Evolutionary conservation across 352 stramenopile genomes (phyloP), one percentile per base, ranked within the genome.

Genomic region (Phytophthora ramorum): DNA sequence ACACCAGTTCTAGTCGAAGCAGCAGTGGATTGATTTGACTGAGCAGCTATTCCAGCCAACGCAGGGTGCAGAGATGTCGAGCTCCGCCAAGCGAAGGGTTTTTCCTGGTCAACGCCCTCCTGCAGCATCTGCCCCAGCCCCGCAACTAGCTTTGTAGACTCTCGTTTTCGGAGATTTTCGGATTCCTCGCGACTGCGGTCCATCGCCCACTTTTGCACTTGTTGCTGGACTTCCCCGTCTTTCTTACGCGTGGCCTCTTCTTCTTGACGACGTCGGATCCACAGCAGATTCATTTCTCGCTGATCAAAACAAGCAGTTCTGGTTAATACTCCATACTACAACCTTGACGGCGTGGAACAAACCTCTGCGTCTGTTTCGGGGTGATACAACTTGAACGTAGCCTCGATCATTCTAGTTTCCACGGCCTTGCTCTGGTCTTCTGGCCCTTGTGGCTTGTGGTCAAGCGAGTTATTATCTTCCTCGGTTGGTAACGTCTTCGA

Each of bases 281-380:
- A 93, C 20, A 89, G n/a, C 55, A 91, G 35, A 57, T 93, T 91
- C 73, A 93, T 80, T 9, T 78, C 71, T n/a, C 69, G 78, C 82
- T 91, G 48, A 10, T 28, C 14, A 37, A 38, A 26, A n/a, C 5
- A 58, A 9, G 30, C n/a, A 40, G 2, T 14, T 37, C 2, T 24
- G 24, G 24, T 38, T 4, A 24, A 37, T 34, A 12, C 28, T 34
- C 28, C 28, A 34, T 34, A 34, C 7, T 41, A 41, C 35, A 17
- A 41, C 35, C 12, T 41, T 41, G 35, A 44, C 16, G 2, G 17
- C 19, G 17, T 14, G 14, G 24, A 51, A 40, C 50, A 32, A 56
- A 90, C 85, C 79, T 91, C 85, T 13, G 81, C 80, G 4, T 85
- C 77, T 2, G 82, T 91, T 52, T 93, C 82, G 3, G 85, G 82